phyloP scores from a whole-genome alignment of 1,284 basidiomycete species.

The Cystobasidiaceae sp. region DNA sequence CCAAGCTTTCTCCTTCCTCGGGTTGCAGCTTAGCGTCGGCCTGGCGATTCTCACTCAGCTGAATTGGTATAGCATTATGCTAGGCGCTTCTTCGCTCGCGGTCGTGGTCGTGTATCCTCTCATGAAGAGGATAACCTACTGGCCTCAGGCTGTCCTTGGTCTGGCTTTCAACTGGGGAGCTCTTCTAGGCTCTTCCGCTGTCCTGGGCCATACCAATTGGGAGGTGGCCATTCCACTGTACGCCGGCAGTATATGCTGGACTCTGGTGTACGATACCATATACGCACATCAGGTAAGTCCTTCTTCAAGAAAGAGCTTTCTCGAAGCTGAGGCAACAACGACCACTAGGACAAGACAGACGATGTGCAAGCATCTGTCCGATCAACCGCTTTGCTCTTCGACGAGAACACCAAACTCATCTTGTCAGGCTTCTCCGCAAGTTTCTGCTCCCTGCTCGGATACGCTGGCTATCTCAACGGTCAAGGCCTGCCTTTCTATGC shows the following conservation, averaged over 20 bases:
- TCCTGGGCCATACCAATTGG: conserved; percentile 79
- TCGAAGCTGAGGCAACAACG: background rate
- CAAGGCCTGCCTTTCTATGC: conserved; percentile 72
- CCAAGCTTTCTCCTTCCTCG: conserved; percentile 79
- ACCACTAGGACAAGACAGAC: conserved; percentile 77
- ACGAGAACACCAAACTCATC: conserved; percentile 66
- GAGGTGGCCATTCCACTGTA: conserved; percentile 79
- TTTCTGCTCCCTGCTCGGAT: conserved; percentile 68
- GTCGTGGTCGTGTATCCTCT: conserved; percentile 86
- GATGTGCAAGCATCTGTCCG: conserved; percentile 84
- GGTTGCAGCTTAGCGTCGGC: conserved; percentile 73
- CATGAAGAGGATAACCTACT: conserved; percentile 96
- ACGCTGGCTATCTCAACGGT: conserved; percentile 70
- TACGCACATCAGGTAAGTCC: conserved; percentile 85
- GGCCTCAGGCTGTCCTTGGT: conserved; percentile 91
- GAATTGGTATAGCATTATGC: conserved; percentile 88
- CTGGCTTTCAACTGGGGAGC: conserved; percentile 98
- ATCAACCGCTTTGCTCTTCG: conserved; percentile 89
- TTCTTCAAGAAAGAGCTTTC: background rate
- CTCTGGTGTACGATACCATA: conserved; percentile 93
- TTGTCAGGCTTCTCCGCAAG: conserved; percentile 68
- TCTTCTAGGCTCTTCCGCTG: conserved; percentile 90
- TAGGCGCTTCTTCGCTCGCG: conserved; percentile 84
- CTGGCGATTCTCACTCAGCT: conserved; percentile 85
- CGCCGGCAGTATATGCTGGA: conserved; percentile 84